These are phyloP conservation scores for Secale cereale DNA, from an alignment of 176 grass and related monocot genomes.

Conservation along the genomic window DNA sequence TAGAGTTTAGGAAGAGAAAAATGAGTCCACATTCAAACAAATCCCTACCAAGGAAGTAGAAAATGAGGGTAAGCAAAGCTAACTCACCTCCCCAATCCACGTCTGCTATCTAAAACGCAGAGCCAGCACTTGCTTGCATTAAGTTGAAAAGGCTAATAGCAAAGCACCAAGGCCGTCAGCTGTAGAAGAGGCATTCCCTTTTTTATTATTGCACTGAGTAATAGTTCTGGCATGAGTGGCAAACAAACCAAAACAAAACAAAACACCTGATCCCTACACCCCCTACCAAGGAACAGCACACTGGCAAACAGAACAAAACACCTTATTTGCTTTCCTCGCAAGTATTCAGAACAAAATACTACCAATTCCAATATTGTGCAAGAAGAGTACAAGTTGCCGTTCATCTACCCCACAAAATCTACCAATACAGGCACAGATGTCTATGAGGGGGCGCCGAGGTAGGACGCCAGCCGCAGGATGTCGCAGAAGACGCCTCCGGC, in stretches of 20 bases:
- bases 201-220: not conserved
- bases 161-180: not conserved
- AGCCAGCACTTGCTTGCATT: not conserved
- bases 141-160: not conserved
- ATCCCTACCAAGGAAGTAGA: too few species aligned
- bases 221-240: not conserved
- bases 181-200: not conserved
- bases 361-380: not conserved
- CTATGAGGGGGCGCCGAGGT: constrained; percentile 85
- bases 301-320: not conserved
- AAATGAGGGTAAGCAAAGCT: too few species aligned
- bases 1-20: too few species aligned
- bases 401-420: constrained; percentile 8
- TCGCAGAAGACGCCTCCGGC: constrained; percentile 90
- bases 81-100: too few species aligned
- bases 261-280: not conserved
- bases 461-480: constrained; percentile 80
- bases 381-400: not conserved
- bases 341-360: constrained; percentile 30
- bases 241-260: constrained; percentile 1
- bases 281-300: not conserved
- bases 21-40: too few species aligned
- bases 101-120: too few species aligned
- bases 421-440: not conserved
- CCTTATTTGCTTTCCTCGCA: constrained; percentile 30